Conservation (phyloP, 768 basidiomycete genomes). For the Russula lepida region DNA sequence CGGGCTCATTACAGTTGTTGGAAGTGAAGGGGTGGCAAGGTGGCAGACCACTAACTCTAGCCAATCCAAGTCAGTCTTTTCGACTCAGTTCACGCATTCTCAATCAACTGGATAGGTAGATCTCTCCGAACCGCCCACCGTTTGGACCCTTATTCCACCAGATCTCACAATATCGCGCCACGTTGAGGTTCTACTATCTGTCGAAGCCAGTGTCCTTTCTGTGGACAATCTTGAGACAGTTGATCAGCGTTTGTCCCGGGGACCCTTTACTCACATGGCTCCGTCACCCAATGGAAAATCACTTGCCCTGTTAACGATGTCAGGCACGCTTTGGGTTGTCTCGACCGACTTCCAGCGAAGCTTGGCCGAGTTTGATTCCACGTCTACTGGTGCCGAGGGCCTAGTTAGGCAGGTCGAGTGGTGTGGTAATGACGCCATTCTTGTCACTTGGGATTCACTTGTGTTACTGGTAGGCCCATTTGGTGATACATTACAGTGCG, state of each 20-base stretch:
- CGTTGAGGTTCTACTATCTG: slow-evolving; percentile 79
- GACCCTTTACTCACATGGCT: slow-evolving; percentile 80
- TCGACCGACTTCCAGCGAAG: slow-evolving; percentile 86
- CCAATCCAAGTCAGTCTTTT: slow-evolving; percentile 58
- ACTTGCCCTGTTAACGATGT: slow-evolving; percentile 70
- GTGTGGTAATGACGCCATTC: slow-evolving; percentile 94
- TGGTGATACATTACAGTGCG: slow-evolving; percentile 78
- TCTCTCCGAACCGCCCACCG: slow-evolving; percentile 66
- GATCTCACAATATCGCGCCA: slow-evolving; percentile 85
- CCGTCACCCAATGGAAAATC: slow-evolving; percentile 94
- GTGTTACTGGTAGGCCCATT: slow-evolving; percentile 87
- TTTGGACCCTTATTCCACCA: slow-evolving; percentile 87
- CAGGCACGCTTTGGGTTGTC: slow-evolving; percentile 82
- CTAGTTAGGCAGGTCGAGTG: slow-evolving; percentile 71
- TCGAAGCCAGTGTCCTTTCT: slow-evolving; percentile 68
- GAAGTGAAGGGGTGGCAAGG: slow-evolving; percentile 91
- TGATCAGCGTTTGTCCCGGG: slow-evolving; percentile 82
- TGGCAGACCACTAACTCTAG: slow-evolving; percentile 58
- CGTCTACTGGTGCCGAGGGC: slow-evolving; percentile 47
- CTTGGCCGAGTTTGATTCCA: slow-evolving; percentile 80
- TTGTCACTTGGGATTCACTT: slow-evolving; percentile 72
- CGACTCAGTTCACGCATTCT: not conserved
- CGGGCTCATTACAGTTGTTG: slow-evolving; percentile 62
- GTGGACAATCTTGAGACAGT: slow-evolving; percentile 85
- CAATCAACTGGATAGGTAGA: slow-evolving; percentile 33